A percentile compares a stretch with the other conserved stretches of the same genome.
phyloP scores from a whole-genome alignment of 129 eudicot genomes.

The Rutidosis leptorrhynchoides region DNA sequence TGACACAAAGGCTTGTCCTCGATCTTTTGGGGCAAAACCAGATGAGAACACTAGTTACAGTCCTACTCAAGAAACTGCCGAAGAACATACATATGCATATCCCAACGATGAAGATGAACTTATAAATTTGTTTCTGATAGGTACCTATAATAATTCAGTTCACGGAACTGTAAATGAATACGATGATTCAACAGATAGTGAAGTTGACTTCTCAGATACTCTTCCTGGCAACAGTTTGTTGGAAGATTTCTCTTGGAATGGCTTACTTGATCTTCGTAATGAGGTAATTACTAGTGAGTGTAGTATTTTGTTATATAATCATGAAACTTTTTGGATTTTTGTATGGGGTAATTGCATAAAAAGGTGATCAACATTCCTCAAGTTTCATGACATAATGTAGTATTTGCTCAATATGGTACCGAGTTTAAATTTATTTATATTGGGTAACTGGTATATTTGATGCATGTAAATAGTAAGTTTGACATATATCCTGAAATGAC shows the following conservation, averaged over 20 bases:
- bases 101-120: conserved; percentile 39
- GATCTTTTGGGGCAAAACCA: conserved; percentile 34
- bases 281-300: no score
- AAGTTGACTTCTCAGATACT: conserved; percentile 55
- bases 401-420: background rate
- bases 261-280: conserved; percentile 45
- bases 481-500: background rate
- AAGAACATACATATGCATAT: conserved; percentile 19
- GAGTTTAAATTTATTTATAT: background rate
- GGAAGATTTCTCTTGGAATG: conserved; percentile 51
- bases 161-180: conserved; percentile 36
- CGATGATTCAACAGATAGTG: conserved; percentile 66
- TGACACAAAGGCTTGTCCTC: conserved; percentile 45
- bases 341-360: background rate
- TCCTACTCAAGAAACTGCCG: conserved; percentile 24
- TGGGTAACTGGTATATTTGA: background rate
- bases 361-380: background rate
- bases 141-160: conserved; percentile 35
- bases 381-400: no score
- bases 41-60: conserved; percentile 33
- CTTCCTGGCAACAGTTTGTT: conserved; percentile 31
- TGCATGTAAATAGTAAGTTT: background rate
- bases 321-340: conserved; percentile 1
- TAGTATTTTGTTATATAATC: conserved; percentile 10
- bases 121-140: conserved; percentile 26